These are phyloP conservation scores for Tillandsia leiboldiana DNA, from an alignment of 176 grass and related monocot genomes.

Conservation along the genomic window DNA sequence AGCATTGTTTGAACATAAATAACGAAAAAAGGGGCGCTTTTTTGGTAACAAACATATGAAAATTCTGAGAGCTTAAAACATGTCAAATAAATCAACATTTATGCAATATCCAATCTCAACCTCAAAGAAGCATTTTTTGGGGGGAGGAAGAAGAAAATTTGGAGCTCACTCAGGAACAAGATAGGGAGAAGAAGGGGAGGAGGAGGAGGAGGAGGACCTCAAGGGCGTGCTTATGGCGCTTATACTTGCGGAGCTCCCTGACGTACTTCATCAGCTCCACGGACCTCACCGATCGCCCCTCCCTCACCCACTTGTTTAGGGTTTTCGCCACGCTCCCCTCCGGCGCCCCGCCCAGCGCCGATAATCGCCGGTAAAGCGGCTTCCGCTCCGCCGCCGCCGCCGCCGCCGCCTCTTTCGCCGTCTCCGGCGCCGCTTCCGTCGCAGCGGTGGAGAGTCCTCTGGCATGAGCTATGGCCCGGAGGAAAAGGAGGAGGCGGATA, in stretches of 20 bases:
- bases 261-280: conserved; percentile 36
- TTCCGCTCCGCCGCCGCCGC: background rate
- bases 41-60: too few species aligned
- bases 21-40: too few species aligned
- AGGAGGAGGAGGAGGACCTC: conserved; percentile 29
- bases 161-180: background rate
- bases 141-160: background rate
- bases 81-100: too few species aligned
- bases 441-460: background rate
- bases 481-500: background rate
- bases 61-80: too few species aligned
- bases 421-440: background rate
- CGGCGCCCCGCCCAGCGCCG: conserved; percentile 36
- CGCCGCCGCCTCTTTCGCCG: background rate
- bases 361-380: conserved; percentile 40
- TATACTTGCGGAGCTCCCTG: conserved; percentile 63
- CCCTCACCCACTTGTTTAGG: conserved; percentile 54
- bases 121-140: too few species aligned
- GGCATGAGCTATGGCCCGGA: background rate
- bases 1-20: too few species aligned
- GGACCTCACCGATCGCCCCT: conserved; percentile 23
- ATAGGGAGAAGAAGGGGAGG: background rate
- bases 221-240: conserved; percentile 47
- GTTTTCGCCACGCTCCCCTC: conserved; percentile 39
- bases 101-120: too few species aligned